phyloP scores from a whole-genome alignment of 768 basidiomycete species.

The Collybia sp. region DNA sequence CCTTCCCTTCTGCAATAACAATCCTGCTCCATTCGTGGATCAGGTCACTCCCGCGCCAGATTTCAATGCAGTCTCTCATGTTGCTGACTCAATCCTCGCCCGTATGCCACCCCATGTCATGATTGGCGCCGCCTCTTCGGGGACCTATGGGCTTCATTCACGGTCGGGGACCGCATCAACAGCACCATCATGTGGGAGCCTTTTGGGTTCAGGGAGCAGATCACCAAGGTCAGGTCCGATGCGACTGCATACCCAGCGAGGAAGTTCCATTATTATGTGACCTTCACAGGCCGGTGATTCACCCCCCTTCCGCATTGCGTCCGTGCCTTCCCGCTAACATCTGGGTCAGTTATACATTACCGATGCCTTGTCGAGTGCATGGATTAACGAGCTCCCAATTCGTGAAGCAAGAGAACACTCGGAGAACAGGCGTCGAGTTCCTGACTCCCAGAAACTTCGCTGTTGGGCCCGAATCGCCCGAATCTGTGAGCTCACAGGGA shows the following conservation, averaged over 20 bases:
- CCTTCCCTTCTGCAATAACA: constrained; percentile 10
- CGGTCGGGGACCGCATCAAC: constrained; percentile 9
- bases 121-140: constrained; percentile 12
- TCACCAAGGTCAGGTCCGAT: constrained; percentile 4
- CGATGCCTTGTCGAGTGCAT: constrained; percentile 2
- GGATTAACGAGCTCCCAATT: not conserved
- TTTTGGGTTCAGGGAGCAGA: constrained; percentile 9
- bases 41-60: constrained; percentile 3
- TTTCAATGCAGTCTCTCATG: constrained; percentile 11
- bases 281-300: constrained; percentile 7
- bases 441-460: constrained; percentile 11
- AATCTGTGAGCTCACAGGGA: constrained; percentile 13
- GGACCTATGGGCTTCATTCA: constrained; percentile 15
- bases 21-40: constrained; percentile 10
- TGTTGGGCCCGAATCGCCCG: constrained; percentile 15
- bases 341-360: not conserved
- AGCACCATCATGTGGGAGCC: constrained; percentile 13
- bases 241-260: constrained; percentile 6
- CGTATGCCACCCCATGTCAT: constrained; percentile 9
- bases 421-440: constrained; percentile 7
- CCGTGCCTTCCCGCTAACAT: not conserved
- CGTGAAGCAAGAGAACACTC: constrained; percentile 4
- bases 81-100: constrained; percentile 9
- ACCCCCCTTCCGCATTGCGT: not conserved
- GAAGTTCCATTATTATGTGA: constrained; percentile 5